Conservation (phyloP, 2,329 filamentous ascomycete genomes). For the Pseudogymnoascus sp. region DNA sequence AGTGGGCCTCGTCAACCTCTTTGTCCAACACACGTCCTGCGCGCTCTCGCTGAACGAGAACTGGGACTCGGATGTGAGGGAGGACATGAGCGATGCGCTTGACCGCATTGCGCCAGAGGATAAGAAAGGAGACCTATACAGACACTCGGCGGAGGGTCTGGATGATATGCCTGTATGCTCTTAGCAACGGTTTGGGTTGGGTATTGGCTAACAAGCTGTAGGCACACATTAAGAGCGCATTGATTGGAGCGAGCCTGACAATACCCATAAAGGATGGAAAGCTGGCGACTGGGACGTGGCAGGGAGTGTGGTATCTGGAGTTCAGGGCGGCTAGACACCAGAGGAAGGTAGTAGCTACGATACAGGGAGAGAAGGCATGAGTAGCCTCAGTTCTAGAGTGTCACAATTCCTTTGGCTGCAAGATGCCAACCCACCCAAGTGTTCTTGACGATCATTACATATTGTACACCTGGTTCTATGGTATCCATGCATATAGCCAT, state of each 20-base stretch:
- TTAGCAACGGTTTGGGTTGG: not conserved
- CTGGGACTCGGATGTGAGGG: constrained; percentile 72
- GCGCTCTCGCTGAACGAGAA: constrained; percentile 92
- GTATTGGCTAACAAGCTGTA: constrained; percentile 26
- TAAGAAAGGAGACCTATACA: constrained; percentile 65
- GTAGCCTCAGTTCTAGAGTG: not conserved
- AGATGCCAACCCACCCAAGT: not conserved
- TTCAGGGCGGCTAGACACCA: constrained; percentile 74
- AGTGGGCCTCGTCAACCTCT: constrained; percentile 77
- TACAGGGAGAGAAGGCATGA: constrained; percentile 69
- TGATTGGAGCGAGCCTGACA: constrained; percentile 81
- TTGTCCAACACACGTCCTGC: constrained; percentile 91
- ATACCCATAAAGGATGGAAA: constrained; percentile 85
- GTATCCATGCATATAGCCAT: constrained; percentile 2
- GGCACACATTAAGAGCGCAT: constrained; percentile 86
- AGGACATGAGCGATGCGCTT: constrained; percentile 88
- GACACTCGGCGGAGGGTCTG: constrained; percentile 75
- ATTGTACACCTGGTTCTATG: constrained; percentile 7
- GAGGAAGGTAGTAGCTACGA: constrained; percentile 80
- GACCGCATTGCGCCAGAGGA: constrained; percentile 86
- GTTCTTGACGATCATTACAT: constrained; percentile 5
- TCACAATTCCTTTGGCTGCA: not conserved
- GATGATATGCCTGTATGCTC: constrained; percentile 84
- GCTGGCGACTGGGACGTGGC: constrained; percentile 65
- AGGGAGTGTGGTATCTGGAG: constrained; percentile 90